Evolutionary conservation across 441 rosid species (phyloP).

Genomic region (Eutrema salsugineum): DNA sequence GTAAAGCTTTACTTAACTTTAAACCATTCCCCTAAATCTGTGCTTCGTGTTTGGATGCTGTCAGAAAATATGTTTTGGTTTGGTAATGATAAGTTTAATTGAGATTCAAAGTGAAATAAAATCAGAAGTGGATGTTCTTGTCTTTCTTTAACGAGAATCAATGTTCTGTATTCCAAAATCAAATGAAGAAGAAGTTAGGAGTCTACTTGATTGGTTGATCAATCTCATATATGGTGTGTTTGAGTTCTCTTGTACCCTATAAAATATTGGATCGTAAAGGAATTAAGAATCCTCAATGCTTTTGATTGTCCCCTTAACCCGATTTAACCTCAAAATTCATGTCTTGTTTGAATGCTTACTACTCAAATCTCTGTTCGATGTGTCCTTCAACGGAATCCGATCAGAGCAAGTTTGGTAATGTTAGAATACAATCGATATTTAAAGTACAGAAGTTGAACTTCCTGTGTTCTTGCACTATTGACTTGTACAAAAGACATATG

Average conservation of each 20-base stretch:
- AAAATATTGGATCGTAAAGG: not conserved
- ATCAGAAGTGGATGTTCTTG: not conserved
- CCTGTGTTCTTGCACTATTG: not conserved
- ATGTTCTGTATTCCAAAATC: not conserved
- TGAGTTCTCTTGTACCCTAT: not conserved
- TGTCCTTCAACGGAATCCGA: not conserved
- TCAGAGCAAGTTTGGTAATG: too few relatives aligned
- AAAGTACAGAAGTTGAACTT: not conserved
- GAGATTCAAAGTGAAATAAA: not conserved
- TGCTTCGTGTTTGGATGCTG: not conserved
- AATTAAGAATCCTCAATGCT: not conserved
- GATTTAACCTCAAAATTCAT: not conserved
- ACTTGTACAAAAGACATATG: not conserved
- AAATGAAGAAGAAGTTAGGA: not conserved
- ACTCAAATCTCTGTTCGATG: not conserved
- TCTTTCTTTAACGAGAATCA: not conserved
- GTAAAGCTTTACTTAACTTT: slow-evolving; percentile 33
- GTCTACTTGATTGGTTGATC: not conserved
- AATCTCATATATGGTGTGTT: not conserved
- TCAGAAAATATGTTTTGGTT: not conserved
- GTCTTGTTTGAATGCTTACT: not conserved
- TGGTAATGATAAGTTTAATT: not conserved
- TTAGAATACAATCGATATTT: too few relatives aligned
- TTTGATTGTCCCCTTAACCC: not conserved
- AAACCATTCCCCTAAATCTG: not conserved